These are phyloP conservation scores for Dysphania ambrosioides DNA, from an alignment of 148 eudicot species.

Conservation along the genomic window DNA sequence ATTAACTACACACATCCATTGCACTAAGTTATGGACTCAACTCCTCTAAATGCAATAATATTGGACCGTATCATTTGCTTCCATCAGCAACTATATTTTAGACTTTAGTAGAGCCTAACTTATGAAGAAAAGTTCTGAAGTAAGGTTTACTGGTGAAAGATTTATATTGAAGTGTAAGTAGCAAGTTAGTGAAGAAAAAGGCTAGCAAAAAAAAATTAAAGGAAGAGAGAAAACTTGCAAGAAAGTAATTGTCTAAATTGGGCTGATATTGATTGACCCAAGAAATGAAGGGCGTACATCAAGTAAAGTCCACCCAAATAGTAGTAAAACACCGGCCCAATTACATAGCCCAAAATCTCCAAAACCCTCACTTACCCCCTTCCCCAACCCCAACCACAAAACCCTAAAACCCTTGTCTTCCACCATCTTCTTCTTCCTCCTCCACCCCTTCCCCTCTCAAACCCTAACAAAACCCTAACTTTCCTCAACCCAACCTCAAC, in stretches of 20 bases:
- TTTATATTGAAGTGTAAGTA: too few relatives aligned
- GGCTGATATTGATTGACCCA: too few relatives aligned
- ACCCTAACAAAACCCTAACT: not conserved
- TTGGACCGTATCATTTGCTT: not conserved
- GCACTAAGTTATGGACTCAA: not conserved
- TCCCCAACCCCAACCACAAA: not conserved
- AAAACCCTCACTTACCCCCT: constrained; percentile 43
- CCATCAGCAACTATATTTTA: not conserved
- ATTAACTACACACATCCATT: too few relatives aligned
- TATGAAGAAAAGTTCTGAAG: not conserved
- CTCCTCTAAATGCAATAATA: too few relatives aligned
- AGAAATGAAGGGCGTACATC: too few relatives aligned
- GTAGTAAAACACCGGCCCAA: too few relatives aligned
- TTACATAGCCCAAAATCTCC: constrained; percentile 14
- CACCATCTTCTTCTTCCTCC: not conserved
- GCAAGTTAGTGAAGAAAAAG: too few relatives aligned
- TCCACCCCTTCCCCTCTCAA: not conserved
- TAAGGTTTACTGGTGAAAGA: not conserved
- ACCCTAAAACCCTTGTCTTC: not conserved
- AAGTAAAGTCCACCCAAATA: too few relatives aligned
- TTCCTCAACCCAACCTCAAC: constrained; percentile 22
- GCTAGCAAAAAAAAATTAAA: too few relatives aligned
- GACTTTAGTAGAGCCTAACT: not conserved
- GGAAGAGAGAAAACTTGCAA: too few relatives aligned
- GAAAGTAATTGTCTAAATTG: too few relatives aligned